Evolutionary conservation across 257 asterid genomes (phyloP), one percentile per base, ranked within the genome.

Genomic region (Sherardia arvensis): DNA sequence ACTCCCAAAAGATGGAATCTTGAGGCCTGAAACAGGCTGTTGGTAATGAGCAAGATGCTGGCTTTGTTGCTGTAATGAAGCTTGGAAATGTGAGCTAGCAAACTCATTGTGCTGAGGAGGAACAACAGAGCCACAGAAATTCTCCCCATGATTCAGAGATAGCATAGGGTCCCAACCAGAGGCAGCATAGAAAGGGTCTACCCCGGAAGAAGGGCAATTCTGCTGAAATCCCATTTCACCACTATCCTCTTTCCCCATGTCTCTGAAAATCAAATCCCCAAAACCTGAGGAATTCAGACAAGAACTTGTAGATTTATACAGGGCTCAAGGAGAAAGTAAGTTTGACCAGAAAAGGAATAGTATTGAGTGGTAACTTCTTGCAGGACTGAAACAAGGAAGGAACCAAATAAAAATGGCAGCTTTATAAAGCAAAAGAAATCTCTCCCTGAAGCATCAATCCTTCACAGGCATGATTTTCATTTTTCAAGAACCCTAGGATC

Each of bases 351-450:
- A 64, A 68, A 59, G 14, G 58, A 76, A 61, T 72, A 74, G 78
- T 69, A 5, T n/a, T 49, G 51, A 43, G 51, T 43, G 51, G 26
- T 49, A 73, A 84, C 80, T 75, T 73, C 90, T 83, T 87, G 97
- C 83, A 78, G 71, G 74, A 77, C 86, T 76, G 77, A 84, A 38
- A 80, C 92, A 87, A 85, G 91, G 87, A 87, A 85, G 91, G 87
- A 84, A 87, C 92, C 92, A 85, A 85, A 79, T 76, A 71, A 84
- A 73, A 62, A 26, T 80, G 85, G 87, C 97, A 87, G 95, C 96
- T 85, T 90, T 89, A 88, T 64, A 80, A 84, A 83, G 79, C 69
- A 77, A 85, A 86, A 85, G 80, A 85, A 85, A 78, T 68, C 83
- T 79, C 79, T 68, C 73, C 80, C 29, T 69, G 72, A 77, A 81